Conservation (phyloP, 495 filamentous ascomycete species). For the Niebla homalea region DNA sequence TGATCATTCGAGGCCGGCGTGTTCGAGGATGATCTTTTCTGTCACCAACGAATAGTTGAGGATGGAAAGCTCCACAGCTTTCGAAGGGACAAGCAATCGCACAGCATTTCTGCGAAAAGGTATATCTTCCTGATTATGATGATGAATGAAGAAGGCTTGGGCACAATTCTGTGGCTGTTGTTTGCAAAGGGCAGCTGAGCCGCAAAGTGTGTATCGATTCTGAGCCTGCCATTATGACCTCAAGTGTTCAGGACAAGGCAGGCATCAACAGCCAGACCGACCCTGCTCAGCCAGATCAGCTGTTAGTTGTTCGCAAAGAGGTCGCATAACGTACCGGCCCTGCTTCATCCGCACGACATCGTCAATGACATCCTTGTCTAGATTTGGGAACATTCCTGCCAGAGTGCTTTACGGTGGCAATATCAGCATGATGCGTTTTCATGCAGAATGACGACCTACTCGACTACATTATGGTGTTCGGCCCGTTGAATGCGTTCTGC, state of each 20-base stretch:
- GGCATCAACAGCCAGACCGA: constrained; percentile 81
- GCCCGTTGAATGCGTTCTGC: constrained; percentile 69
- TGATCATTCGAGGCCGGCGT: no score
- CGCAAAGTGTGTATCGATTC: no score
- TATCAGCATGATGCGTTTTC: not conserved
- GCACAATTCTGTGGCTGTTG: no score
- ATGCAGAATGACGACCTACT: constrained; percentile 27
- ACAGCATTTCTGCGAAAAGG: no score
- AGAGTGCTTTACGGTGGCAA: constrained; percentile 42
- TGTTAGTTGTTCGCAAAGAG: not conserved
- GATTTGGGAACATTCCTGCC: constrained; percentile 82
- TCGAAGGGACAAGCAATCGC: no score
- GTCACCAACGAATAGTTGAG: no score
- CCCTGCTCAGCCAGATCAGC: constrained; percentile 34
- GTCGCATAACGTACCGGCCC: constrained; percentile 52
- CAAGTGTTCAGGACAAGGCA: constrained; percentile 65
- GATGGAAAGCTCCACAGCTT: no score
- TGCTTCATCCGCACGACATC: constrained; percentile 89
- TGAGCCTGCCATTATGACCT: not conserved
- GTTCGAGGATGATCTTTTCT: no score
- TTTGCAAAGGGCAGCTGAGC: no score
- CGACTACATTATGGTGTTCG: constrained; percentile 83
- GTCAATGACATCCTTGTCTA: constrained; percentile 83
- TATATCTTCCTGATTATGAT: no score
- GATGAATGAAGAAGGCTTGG: no score